Evolutionary conservation across 1,284 basidiomycete species (phyloP).

Genomic region (Meripilus lineatus): DNA sequence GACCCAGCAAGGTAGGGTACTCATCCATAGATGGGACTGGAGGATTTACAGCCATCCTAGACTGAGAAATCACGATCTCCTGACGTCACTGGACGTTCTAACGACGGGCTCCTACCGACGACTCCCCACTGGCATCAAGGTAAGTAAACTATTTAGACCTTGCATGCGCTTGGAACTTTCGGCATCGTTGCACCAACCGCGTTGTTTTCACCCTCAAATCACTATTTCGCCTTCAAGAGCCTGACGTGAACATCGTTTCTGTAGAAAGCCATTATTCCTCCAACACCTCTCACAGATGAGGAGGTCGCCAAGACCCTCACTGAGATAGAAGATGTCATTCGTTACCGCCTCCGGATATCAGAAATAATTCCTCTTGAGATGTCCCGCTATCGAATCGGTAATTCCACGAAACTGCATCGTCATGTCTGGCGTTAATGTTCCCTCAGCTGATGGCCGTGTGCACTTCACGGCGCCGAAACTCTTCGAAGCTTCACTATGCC

Average conservation of each 20-base stretch:
- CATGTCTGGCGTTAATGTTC: slow-evolving; percentile 1
- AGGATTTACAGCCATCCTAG: too few relatives aligned
- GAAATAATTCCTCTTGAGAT: slow-evolving; percentile 77
- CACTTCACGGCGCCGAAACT: slow-evolving; percentile 68
- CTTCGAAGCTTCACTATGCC: slow-evolving; percentile 74
- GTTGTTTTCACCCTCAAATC: too few relatives aligned
- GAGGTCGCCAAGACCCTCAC: slow-evolving; percentile 62
- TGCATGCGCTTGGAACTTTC: too few relatives aligned
- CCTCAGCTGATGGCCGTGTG: slow-evolving; percentile 67
- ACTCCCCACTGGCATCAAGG: slow-evolving; percentile 76
- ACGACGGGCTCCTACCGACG: slow-evolving; percentile 79
- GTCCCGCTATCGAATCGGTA: slow-evolving; percentile 67
- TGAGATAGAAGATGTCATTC: slow-evolving; percentile 73
- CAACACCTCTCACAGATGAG: slow-evolving; percentile 60
- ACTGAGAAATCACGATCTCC: slow-evolving; percentile 84
- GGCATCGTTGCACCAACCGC: too few relatives aligned
- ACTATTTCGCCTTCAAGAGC: too few relatives aligned
- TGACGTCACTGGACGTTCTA: slow-evolving; percentile 83
- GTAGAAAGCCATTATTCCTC: slow-evolving; percentile 64
- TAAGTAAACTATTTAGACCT: slow-evolving; percentile 22
- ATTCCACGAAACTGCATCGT: slow-evolving; percentile 15
- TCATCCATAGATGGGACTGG: too few relatives aligned
- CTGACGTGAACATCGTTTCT: background rate
- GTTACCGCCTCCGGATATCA: slow-evolving; percentile 68
- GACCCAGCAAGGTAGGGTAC: slow-evolving; percentile 69